Evolutionary conservation across 305 asterid species (phyloP).

Genomic region (Solanum hybrid): DNA sequence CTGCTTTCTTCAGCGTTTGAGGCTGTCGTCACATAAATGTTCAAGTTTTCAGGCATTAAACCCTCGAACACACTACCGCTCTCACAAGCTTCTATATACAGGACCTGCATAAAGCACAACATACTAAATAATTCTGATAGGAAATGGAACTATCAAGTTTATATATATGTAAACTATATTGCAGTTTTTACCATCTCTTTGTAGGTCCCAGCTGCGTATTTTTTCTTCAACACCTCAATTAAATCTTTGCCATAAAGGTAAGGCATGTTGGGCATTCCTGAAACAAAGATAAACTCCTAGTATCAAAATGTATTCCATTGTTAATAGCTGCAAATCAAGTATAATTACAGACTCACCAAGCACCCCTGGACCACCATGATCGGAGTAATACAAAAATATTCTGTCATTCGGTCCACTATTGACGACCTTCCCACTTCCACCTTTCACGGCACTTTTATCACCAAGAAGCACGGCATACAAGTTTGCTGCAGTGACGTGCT

Average conservation of each 20-base stretch:
- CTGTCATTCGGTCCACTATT: conserved; percentile 57
- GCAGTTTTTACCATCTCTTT: conserved; percentile 56
- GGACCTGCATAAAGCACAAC: conserved; percentile 33
- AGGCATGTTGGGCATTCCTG: conserved; percentile 81
- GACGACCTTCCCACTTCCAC: conserved; percentile 78
- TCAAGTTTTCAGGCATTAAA: conserved; percentile 58
- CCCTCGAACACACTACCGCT: conserved; percentile 88
- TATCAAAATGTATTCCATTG: not conserved
- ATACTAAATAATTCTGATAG: not conserved
- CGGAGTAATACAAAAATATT: conserved; percentile 72
- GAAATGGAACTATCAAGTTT: not conserved
- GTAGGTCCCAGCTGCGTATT: conserved; percentile 59
- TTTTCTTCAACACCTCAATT: conserved; percentile 63
- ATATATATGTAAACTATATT: not conserved
- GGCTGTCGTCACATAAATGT: conserved; percentile 78
- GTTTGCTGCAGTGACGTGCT: conserved; percentile 51
- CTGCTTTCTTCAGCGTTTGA: conserved; percentile 83
- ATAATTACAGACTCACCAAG: conserved; percentile 43
- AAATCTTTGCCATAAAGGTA: conserved; percentile 63
- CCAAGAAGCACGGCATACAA: conserved; percentile 75
- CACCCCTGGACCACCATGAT: conserved; percentile 94
- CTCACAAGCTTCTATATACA: conserved; percentile 85
- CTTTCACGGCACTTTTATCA: conserved; percentile 46
- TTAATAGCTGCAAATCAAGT: not conserved
- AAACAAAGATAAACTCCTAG: not conserved